Evolutionary conservation across 208 protist genomes (phyloP), one percentile per base, ranked within the genome.

Genomic region (Trypanosomatidae sp.): DNA sequence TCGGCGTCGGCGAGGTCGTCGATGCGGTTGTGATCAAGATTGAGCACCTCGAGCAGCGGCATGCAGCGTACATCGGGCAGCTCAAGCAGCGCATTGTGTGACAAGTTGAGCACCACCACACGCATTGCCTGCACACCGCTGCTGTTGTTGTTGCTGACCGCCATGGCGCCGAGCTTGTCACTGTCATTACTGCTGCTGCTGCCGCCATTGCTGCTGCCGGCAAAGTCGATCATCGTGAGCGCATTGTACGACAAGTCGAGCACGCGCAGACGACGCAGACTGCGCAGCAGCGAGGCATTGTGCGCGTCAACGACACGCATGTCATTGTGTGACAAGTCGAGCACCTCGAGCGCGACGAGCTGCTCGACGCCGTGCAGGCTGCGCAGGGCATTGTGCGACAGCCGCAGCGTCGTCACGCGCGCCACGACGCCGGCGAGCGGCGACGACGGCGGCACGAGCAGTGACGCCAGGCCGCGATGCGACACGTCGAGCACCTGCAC

Each of bases 71-170:
- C 53, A 48, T 87, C 72, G 2, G 83, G 83, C 6, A 92, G 24
- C 33, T 86, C 78, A 20, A 82, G 52, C 0, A 92, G 53, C n/a
- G 59, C 61, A 53, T 92, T 92, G 66, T 88, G 75, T 0, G 71
- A 62, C 6, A 92, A 38, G 48, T 92, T 66, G 10, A 92, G 48
- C 30, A 35, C 11, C n/a, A n/a, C 11, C 30, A 35, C 30, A 35
- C 30, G 11, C 11, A 15, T 35, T 35, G 30, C 30, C 11, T n/a
- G 11, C n/a, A 35, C 30, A 35, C 30, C n/a, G 30, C n/a, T 15
- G 20, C 6, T 8, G n/a, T 35, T 35, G n/a, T n/a, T n/a, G 30
- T 35, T 35, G n/a, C 30, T 35, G 30, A 15, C 11, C 30, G n/a
- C 11, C 11, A 15, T 11, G 11, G 30, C n/a, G n/a, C 11, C n/a